Base-by-base conservation (phyloP, 2,329 filamentous ascomycete species). In the Phialocephala subalpina region DNA sequence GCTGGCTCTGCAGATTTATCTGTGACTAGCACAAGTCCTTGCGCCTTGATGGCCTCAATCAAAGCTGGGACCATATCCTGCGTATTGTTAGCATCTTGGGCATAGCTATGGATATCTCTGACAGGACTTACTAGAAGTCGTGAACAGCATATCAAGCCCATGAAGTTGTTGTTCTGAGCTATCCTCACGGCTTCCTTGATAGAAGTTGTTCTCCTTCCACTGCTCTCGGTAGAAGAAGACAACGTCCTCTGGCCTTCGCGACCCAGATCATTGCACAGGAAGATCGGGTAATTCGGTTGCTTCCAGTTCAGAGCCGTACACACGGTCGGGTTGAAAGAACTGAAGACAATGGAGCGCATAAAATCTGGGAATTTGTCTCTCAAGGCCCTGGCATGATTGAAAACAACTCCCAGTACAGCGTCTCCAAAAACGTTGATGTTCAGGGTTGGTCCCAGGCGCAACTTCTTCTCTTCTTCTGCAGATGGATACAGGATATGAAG, bases 261-360 rank as follows among this genome's bases (percentile, higher is more conserved):
- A 25, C 93, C 93, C 29, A 98, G 87, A 66, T 97, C 94, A 78
- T 98, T 98, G 81, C 94, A 97, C 56, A 98, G 84, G 73, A 99
- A 92, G 0, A 98, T 93, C 0, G 96, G 96, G 77, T 97, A 99
- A 77, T 98, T 99, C 2, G 96, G 96, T 78, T 99, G 96, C 79
- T 99, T 99, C 96, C 96, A 99, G 80, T 99, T 99, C 73, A 99
- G 81, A 5, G 95, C 94, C 18, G 93, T 97, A 80, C 96, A 99
- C 22, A 98, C 87, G 69, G 90, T 91, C 14, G 92, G 85, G 76
- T 97, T 97, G 79, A 95, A 97, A 25, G 93, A 97, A 73, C 93
- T 97, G 78, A 99, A 97, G 12, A 97, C 93, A 60, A 99, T 90
- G 14, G 93, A 97, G 47, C 94, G 86, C 72, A 96, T 90, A 18